Evolutionary conservation across 805 yeast genomes (phyloP), one percentile per base, ranked within the genome.

Genomic region (Candida oleophila): DNA sequence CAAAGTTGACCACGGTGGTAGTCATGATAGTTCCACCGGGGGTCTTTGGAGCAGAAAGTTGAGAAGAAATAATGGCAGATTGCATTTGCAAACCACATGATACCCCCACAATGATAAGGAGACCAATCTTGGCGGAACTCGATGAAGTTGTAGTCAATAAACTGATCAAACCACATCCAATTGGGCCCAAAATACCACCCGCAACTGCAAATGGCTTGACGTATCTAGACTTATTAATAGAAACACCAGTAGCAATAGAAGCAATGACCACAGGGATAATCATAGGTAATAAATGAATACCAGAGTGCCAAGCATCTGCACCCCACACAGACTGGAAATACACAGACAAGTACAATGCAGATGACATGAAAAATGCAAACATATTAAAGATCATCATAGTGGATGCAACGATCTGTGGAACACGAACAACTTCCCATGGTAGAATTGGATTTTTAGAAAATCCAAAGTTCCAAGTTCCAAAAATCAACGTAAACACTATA

Each of bases 301-400:
- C 83, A 2, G 81, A 66, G 20, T 61, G 60, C 62, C 75, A 62
- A 3, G 81, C 69, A 43, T 64, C 66, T 36, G 65, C 60, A 11
- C 64, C 72, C 39, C 60, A 64, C 7, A 79, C 64, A 21, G 73
- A 73, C 56, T 81, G 83, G 59, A 77, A 81, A 55, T 78, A 79
- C n/a, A 70, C 62, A 2, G 65, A 53, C 3, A 52, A 22, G 43
- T 57, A 61, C 22, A 61, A 48, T 38, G 59, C 40, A 8, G 41
- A 21, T 1, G 55, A 66, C 59, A 80, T 66, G 50, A 78, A 77
- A 46, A 61, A 63, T 11, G 66, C 62, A 47, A 60, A 69, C 45
- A 55, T 53, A 44, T 57, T 65, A 16, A 69, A 56, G 2, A 68
- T 59, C 25, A 64, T 56, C 19, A 74, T 34, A 9, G 70, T 62